phyloP scores from a whole-genome alignment of 225 moss, liverwort and hornwort species.

The Takakia lepidozioides region DNA sequence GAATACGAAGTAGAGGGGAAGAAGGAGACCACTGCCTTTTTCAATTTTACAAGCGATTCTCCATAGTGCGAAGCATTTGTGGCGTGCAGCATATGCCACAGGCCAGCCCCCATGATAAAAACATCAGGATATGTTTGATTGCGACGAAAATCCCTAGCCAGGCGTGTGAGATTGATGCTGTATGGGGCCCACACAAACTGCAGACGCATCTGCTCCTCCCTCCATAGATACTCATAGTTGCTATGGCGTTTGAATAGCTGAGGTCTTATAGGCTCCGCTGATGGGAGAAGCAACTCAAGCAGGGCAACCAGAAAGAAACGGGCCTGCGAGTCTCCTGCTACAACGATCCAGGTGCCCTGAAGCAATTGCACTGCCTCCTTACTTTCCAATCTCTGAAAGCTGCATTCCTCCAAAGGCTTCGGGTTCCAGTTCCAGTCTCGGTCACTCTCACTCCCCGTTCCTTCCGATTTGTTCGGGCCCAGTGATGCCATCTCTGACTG shows the following conservation, averaged over 20 bases:
- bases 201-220: constrained; percentile 56
- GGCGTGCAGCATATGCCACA: constrained; percentile 90
- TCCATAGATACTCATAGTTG: constrained; percentile 48
- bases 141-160: constrained; percentile 34
- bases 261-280: constrained; percentile 30
- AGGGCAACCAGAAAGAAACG: constrained; percentile 68
- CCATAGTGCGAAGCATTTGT: constrained; percentile 67
- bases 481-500: no score
- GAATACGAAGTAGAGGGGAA: constrained; percentile 16
- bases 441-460: constrained; percentile 7
- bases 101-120: constrained; percentile 61
- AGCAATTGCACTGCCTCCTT: constrained; percentile 62
- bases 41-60: constrained; percentile 34
- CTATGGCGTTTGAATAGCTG: constrained; percentile 59
- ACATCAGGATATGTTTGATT: constrained; percentile 61
- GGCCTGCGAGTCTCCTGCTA: constrained; percentile 94
- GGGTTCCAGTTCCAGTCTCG: constrained; percentile 61
- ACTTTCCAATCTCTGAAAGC: constrained; percentile 60
- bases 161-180: constrained; percentile 51
- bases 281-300: constrained; percentile 59
- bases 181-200: constrained; percentile 83
- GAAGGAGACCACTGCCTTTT: constrained; percentile 29
- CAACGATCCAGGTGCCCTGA: constrained; percentile 75
- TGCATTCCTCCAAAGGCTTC: constrained; percentile 36
- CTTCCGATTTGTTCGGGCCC: constrained; percentile 1